Evolutionary conservation across 768 basidiomycete genomes (phyloP).

Genomic region (Lentinula detonsa): DNA sequence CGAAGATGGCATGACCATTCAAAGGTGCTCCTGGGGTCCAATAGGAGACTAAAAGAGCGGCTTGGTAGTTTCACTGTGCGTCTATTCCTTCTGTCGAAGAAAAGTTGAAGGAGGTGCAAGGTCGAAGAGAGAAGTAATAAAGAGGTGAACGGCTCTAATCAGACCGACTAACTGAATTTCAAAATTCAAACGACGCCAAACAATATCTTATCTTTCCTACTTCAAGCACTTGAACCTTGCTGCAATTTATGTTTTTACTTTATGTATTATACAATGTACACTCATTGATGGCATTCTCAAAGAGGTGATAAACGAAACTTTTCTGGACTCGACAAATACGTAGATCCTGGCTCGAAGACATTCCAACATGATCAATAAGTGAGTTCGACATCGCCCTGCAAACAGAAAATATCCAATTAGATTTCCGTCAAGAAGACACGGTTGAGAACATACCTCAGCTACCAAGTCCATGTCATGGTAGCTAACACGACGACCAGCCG

Average conservation of each 20-base stretch:
- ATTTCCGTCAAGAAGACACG: constrained; percentile 9
- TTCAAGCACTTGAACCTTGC: too few relatives aligned
- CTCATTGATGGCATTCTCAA: not conserved
- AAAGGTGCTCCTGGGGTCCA: not conserved
- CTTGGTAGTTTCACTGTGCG: not conserved
- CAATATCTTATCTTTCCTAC: not conserved
- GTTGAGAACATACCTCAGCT: constrained; percentile 51
- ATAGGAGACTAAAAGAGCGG: not conserved
- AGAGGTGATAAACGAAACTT: not conserved
- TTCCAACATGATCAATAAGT: constrained; percentile 21
- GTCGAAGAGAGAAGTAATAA: not conserved
- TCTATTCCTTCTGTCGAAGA: not conserved
- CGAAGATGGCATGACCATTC: not conserved
- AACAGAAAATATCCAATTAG: constrained; percentile 1
- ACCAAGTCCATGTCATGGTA: constrained; percentile 96
- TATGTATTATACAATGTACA: not conserved
- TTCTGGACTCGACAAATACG: not conserved
- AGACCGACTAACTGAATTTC: not conserved
- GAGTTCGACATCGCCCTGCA: constrained; percentile 57
- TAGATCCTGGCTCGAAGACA: not conserved
- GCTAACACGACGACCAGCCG: constrained; percentile 82
- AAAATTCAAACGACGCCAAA: constrained; percentile 4
- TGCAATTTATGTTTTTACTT: not conserved
- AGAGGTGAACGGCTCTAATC: not conserved
- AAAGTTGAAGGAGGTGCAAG: not conserved